Base-by-base conservation (phyloP, 805 yeast species). In the Lipomyces lipofer region DNA sequence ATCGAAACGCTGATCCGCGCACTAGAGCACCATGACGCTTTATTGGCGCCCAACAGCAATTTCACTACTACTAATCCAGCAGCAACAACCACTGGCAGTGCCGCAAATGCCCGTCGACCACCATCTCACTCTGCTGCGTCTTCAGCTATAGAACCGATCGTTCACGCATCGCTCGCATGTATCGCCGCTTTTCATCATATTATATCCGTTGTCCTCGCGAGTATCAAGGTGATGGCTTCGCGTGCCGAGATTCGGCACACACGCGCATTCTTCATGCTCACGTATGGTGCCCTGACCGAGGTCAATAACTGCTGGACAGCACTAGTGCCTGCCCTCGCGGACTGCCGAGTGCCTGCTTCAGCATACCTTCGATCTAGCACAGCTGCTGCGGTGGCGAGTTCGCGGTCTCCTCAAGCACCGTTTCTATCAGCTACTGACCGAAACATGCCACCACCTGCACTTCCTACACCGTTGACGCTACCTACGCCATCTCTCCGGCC, bases 211-310 rank as follows among this genome's bases (percentile, higher is more conserved):
- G 65, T 85, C 22, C 73, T 81, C 47, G 78, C 76, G 1, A 77
- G 80, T 63, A 72, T 80, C 45, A 64, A 70, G 0, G 60, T 73
- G 0, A 78, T 84, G 62, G 77, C 82, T n/a, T 75, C 74, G 35
- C 78, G 76, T 40, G 78, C 81, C 36, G 91, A 86, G 66, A 74
- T 83, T 13, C 79, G 86, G 57, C 84, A 83, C 63, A 75, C 85
- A 9, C 71, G 92, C 57, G 77, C 84, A 76, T 75, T 85, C 43
- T 77, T 83, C 56, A 71, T 85, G 67, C 77, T 84, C 4, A 63
- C 83, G 7, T 78, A 78, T 63, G 85, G 87, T 30, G 78, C 87
- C 0, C 79, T 85, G 57, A 78, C 79, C 51, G 94, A 86, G 67
- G 71, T 86, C 47, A 77, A 75, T 61, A 86, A 86, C 66, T 86